Evolutionary conservation across 768 basidiomycete genomes (phyloP).

Genomic region (Mycena epipterygia): DNA sequence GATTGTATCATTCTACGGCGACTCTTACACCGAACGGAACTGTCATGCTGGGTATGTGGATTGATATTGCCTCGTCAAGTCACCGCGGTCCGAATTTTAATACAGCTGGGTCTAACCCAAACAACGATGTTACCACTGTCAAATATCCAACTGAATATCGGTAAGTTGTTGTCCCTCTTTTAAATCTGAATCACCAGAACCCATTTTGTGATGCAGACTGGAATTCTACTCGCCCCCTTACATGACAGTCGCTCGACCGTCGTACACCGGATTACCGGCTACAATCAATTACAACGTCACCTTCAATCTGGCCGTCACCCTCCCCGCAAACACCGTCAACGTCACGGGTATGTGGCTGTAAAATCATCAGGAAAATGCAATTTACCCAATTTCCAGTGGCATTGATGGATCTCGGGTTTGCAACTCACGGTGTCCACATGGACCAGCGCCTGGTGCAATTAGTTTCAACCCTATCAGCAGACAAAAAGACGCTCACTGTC

Average conservation of each 20-base stretch:
- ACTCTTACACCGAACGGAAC: conserved; percentile 47
- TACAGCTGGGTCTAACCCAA: conserved; percentile 63
- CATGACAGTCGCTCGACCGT: conserved; percentile 53
- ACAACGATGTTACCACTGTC: conserved; percentile 42
- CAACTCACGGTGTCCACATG: conserved; percentile 57
- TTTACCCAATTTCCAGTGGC: conserved; percentile 43
- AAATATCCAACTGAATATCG: conserved; percentile 52
- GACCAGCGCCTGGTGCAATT: conserved; percentile 55
- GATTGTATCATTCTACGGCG: conserved; percentile 53
- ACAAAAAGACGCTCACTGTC: conserved; percentile 50
- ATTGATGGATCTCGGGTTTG: conserved; percentile 58
- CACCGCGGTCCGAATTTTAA: background rate
- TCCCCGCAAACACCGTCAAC: conserved; percentile 45
- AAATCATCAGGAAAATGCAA: background rate
- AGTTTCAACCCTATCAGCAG: conserved; percentile 46
- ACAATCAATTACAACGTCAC: conserved; percentile 52
- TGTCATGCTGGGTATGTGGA: conserved; percentile 42
- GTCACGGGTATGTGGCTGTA: conserved; percentile 45
- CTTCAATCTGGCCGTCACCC: conserved; percentile 50
- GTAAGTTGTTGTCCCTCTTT: conserved; percentile 4
- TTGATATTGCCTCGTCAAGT: background rate
- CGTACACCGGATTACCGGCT: conserved; percentile 49
- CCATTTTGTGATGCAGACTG: conserved; percentile 39
- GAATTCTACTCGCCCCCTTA: conserved; percentile 60
- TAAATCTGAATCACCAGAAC: background rate